phyloP scores from a whole-genome alignment of 345 rosid species.

The Eucalyptus caleyi region DNA sequence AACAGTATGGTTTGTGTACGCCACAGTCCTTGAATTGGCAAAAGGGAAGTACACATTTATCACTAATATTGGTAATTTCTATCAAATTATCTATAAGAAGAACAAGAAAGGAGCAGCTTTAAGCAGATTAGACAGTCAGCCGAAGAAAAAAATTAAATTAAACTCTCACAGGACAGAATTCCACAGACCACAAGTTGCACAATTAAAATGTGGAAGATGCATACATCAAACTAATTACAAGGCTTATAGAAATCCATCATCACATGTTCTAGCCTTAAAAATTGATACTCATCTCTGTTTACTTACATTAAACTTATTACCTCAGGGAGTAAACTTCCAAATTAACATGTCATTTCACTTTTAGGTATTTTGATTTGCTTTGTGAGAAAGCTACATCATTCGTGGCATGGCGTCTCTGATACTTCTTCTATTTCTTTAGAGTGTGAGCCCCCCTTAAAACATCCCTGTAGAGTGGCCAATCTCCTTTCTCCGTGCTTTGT shows the following conservation, averaged over 20 bases:
- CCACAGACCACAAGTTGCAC: not conserved
- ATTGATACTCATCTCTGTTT: not conserved
- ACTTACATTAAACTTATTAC: not conserved
- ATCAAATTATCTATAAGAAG: not conserved
- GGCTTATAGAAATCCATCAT: not conserved
- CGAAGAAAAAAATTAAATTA: not conserved
- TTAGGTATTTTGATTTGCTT: not conserved
- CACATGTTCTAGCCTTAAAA: not conserved
- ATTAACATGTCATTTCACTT: not conserved
- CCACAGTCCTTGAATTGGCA: conserved; percentile 18
- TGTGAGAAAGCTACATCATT: not conserved
- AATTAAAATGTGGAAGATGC: not conserved
- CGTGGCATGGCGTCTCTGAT: not conserved
- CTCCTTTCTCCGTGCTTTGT: not conserved
- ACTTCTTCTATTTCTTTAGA: not conserved
- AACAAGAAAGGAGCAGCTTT: not conserved
- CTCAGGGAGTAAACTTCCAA: not conserved
- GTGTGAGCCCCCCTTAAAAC: not conserved
- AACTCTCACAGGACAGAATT: not conserved
- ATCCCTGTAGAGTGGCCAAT: not conserved
- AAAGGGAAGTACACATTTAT: not conserved
- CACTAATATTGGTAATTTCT: not conserved
- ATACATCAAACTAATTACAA: not conserved
- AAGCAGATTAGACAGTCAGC: not conserved
- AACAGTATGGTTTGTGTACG: conserved; percentile 42